Conservation (phyloP, 2,329 filamentous ascomycete genomes). For the Botrytis aclada region DNA sequence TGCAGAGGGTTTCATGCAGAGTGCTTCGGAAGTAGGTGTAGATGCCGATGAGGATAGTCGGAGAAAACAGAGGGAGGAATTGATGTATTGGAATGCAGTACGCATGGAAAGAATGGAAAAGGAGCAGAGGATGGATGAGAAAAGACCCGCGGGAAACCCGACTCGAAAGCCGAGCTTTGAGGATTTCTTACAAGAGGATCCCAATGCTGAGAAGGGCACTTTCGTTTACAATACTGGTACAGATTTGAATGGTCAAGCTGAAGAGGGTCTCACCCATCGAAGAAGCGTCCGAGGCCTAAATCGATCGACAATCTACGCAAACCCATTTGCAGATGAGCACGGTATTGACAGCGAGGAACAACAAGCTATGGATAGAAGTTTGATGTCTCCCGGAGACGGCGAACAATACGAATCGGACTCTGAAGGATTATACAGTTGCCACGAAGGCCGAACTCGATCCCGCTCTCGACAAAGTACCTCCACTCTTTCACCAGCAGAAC, state of each 20-base stretch:
- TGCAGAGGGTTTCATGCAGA: constrained; percentile 60
- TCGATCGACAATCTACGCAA: constrained; percentile 47
- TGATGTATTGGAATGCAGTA: constrained; percentile 63
- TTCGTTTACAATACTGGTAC: constrained; percentile 58
- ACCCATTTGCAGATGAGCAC: constrained; percentile 52
- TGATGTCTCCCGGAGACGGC: constrained; percentile 25
- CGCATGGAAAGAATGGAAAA: constrained; percentile 49
- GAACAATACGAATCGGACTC: constrained; percentile 56
- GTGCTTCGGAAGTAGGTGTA: constrained; percentile 48
- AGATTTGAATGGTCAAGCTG: constrained; percentile 41
- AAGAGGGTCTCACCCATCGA: constrained; percentile 43
- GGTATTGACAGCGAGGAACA: constrained; percentile 44
- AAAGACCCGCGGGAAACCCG: constrained; percentile 32
- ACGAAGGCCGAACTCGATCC: constrained; percentile 22
- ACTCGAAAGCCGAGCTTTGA: constrained; percentile 47
- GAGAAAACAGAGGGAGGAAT: constrained; percentile 59
- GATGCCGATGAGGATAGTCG: constrained; percentile 62
- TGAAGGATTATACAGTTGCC: constrained; percentile 41
- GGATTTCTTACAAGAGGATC: constrained; percentile 54
- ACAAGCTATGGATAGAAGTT: constrained; percentile 40
- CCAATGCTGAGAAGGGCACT: constrained; percentile 51
- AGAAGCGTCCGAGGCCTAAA: constrained; percentile 49
- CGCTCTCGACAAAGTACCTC: constrained; percentile 25
- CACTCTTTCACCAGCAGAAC: constrained; percentile 24
- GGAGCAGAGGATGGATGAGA: constrained; percentile 31